Percentiles rank a stretch among this genome's conserved stretches.
Evolutionary conservation across 2,329 filamentous ascomycete species (phyloP).

Genomic region (Penicillium rolfsii): DNA sequence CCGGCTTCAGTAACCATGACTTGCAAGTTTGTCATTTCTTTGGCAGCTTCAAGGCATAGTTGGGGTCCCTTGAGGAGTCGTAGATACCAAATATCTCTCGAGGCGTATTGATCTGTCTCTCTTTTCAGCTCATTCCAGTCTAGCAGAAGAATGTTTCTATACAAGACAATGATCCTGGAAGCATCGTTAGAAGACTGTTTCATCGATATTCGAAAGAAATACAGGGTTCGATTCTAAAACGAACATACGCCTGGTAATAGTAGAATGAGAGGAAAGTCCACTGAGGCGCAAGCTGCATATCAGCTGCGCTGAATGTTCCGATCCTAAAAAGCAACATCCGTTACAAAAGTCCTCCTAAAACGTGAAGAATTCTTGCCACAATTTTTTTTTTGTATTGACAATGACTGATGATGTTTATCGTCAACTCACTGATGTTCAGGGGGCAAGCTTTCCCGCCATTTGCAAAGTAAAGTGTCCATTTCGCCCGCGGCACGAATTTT

Average conservation of each 20-base stretch:
- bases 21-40: neutral
- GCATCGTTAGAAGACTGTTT: neutral
- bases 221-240: neutral
- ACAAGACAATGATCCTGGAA: neutral
- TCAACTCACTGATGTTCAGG: neutral
- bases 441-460: slow-evolving; percentile 17
- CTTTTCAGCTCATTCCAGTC: neutral
- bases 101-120: neutral
- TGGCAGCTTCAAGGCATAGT: neutral
- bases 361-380: no score
- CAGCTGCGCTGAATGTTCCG: neutral
- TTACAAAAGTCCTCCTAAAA: neutral
- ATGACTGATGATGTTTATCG: neutral
- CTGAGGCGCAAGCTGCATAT: neutral
- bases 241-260: neutral
- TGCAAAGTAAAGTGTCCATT: neutral
- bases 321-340: neutral
- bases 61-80: neutral
- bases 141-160: neutral
- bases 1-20: neutral
- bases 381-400: no score
- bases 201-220: neutral
- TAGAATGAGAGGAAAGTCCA: neutral
- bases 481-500: slow-evolving; percentile 4
- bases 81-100: neutral